Base-by-base conservation (phyloP, 768 basidiomycete species). In the Boletus sp. region DNA sequence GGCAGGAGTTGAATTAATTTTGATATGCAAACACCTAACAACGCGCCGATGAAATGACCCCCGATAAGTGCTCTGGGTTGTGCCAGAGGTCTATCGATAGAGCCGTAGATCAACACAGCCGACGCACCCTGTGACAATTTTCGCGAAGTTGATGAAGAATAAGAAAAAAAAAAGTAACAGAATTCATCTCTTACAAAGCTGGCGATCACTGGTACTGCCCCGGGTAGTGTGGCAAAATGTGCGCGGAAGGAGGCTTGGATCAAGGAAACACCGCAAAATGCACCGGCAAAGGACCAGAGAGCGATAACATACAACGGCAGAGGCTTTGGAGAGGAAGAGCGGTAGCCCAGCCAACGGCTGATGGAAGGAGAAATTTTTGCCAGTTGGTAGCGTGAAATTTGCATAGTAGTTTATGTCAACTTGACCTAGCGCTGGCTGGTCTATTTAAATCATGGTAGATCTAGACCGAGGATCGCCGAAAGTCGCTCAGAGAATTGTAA, bases 61-160 rank as follows among this genome's bases (percentile, higher is more conserved):
- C 78, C 77, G 37, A 85, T 49, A 5, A 83, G 71, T 1, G 78
- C 68, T 15, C 81, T 76, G 14, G 82, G 82, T 67, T 84, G 83
- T 0, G 80, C 78, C 39, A 84, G 64, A 7, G 82, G 82, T 5
- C 75, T 71, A 20, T 84, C 81, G 48, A 84, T 75, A 3, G 77
- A 73, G 14, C 80, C 81, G 56, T 82, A 84, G 29, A 80, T 74
- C 37, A 85, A 72, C 10, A 83, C 78, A 7, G 83, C 83, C 8
- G 79, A 78, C 20, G 81, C 81, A 20, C 79, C 82, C 83, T 83
- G 64, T 33, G 12, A 14, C 46, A 37, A 50, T 11, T 18, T 28
- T 37, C 37, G 48, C 15, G 32, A 11, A 29, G 32, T 54, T 11
- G 7, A 32, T 41, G 12, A 48, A 50, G 35, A 32, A 28, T n/a